Evolutionary conservation across 768 basidiomycete species (phyloP).

Genomic region (Trametes sanguinea): DNA sequence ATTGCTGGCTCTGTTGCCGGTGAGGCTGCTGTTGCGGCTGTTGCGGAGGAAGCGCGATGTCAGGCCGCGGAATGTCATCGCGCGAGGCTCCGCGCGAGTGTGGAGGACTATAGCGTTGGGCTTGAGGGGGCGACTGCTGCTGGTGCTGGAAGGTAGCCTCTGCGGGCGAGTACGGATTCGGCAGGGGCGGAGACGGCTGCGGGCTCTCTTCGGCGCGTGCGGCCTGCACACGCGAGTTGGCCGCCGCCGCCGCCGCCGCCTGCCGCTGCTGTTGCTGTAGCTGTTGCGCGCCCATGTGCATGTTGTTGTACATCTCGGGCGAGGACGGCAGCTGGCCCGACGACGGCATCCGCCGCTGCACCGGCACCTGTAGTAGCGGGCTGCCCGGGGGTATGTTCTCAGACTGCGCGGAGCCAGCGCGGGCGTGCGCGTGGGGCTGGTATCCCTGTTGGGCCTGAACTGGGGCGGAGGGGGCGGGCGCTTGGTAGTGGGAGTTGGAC

Average conservation of each 20-base stretch:
- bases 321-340: slow-evolving; percentile 9
- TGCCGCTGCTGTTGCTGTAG: not conserved
- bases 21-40: not conserved
- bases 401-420: not conserved
- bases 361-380: slow-evolving; percentile 17
- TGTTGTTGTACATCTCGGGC: slow-evolving; percentile 14
- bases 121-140: not conserved
- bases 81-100: not conserved
- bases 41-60: slow-evolving; percentile 21
- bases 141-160: slow-evolving; percentile 1
- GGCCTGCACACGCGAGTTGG: not conserved
- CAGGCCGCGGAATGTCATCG: slow-evolving; percentile 14
- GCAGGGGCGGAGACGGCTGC: slow-evolving; percentile 8
- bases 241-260: not conserved
- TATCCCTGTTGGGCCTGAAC: slow-evolving; percentile 5
- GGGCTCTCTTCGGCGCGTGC: not conserved
- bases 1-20: not conserved
- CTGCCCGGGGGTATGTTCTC: slow-evolving; percentile 13
- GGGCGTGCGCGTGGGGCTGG: not conserved
- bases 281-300: slow-evolving; percentile 10
- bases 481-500: slow-evolving; percentile 21
- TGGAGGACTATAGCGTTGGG: slow-evolving; percentile 1
- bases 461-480: slow-evolving; percentile 16
- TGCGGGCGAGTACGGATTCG: slow-evolving; percentile 15
- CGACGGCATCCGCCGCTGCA: slow-evolving; percentile 12